Evolutionary conservation across 2,329 filamentous ascomycete genomes (phyloP).

Genomic region (Dactylellina leptospora): DNA sequence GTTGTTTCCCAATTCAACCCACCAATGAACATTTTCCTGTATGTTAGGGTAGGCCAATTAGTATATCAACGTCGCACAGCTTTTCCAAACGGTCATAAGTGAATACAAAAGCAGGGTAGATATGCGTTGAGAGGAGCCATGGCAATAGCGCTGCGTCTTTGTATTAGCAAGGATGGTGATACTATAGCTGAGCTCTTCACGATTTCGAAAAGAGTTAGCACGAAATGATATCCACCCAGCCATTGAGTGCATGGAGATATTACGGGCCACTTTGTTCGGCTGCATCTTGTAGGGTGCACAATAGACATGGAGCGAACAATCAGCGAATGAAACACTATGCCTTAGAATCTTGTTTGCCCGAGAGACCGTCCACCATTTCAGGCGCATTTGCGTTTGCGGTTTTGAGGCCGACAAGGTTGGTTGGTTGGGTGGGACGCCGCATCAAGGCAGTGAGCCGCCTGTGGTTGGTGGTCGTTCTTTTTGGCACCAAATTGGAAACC

Average conservation of each 20-base stretch:
- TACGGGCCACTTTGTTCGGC: slow-evolving; percentile 13
- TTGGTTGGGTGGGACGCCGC: slow-evolving; percentile 28
- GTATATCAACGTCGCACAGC: slow-evolving; percentile 20
- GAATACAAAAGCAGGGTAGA: slow-evolving; percentile 11
- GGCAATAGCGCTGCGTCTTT: slow-evolving; percentile 15
- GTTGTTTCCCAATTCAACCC: slow-evolving; percentile 99
- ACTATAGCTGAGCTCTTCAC: slow-evolving; percentile 5
- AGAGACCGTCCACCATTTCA: slow-evolving; percentile 2
- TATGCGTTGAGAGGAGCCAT: slow-evolving; percentile 14
- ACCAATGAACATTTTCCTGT: slow-evolving; percentile 99
- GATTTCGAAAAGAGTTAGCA: not conserved
- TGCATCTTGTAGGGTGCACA: slow-evolving; percentile 7
- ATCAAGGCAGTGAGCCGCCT: slow-evolving; percentile 28
- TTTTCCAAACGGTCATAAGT: slow-evolving; percentile 4
- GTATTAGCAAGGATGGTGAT: not conserved
- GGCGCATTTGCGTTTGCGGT: slow-evolving; percentile 19
- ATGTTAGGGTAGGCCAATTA: too few relatives aligned
- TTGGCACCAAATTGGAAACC: slow-evolving; percentile 20
- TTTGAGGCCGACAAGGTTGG: slow-evolving; percentile 27
- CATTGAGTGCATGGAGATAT: not conserved
- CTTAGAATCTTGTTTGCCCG: slow-evolving; percentile 16
- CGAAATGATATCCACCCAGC: not conserved
- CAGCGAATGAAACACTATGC: slow-evolving; percentile 12
- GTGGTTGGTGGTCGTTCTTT: too few relatives aligned
- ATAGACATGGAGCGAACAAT: slow-evolving; percentile 13